Evolutionary conservation across 805 yeast species (phyloP).

Genomic region (Kazachstania taianensis): DNA sequence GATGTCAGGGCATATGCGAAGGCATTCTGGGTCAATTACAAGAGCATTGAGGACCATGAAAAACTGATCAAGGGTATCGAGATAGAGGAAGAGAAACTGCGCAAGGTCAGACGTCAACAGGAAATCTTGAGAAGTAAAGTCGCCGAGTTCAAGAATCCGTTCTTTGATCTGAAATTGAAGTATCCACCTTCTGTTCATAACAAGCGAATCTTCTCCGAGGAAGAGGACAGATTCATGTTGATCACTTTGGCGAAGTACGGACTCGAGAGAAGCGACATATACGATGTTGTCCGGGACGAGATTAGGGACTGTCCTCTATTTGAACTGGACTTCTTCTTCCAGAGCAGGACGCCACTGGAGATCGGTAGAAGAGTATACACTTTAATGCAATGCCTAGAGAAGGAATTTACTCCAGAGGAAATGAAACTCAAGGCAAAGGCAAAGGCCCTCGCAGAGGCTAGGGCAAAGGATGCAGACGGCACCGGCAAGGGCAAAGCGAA

Average conservation of each 20-base stretch:
- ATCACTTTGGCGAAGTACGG: conserved; percentile 75
- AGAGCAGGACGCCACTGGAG: conserved; percentile 71
- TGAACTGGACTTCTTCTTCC: conserved; percentile 81
- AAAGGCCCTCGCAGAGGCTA: too few species aligned
- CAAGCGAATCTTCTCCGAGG: conserved; percentile 64
- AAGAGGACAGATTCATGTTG: conserved; percentile 82
- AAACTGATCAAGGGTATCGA: conserved; percentile 72
- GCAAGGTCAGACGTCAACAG: conserved; percentile 56
- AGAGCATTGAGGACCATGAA: conserved; percentile 82
- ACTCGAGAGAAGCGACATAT: conserved; percentile 65
- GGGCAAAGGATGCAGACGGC: too few species aligned
- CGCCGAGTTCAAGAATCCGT: conserved; percentile 62
- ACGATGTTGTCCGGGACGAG: conserved; percentile 68
- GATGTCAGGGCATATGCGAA: conserved; percentile 72
- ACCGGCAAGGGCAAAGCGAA: too few species aligned
- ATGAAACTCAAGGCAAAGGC: too few species aligned
- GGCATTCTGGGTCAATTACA: conserved; percentile 72
- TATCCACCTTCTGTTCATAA: conserved; percentile 54
- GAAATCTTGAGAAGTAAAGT: conserved; percentile 74
- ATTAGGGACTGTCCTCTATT: conserved; percentile 70
- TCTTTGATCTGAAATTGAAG: conserved; percentile 65
- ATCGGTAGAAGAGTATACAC: conserved; percentile 76
- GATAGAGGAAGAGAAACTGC: conserved; percentile 76
- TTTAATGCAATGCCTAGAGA: conserved; percentile 60
- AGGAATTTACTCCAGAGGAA: conserved; percentile 36